Evolutionary conservation across 805 yeast genomes (phyloP), one percentile per base, ranked within the genome.

Genomic region (Debaryomyces maramus): DNA sequence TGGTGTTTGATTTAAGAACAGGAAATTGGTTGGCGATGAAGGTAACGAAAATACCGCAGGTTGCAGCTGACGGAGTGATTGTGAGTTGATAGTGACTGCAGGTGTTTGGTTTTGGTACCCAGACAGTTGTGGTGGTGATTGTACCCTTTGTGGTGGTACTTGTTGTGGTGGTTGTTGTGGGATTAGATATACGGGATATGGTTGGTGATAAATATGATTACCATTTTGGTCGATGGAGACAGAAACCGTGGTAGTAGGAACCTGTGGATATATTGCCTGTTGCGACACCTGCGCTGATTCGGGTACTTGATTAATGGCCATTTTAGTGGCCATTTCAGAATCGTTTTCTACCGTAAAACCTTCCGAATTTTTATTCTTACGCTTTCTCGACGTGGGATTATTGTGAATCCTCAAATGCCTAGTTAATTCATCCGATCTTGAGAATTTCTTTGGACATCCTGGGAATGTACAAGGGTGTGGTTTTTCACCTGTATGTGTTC

Each of bases 401-500:
- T 78, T 72, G 64, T 88, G 97, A 38, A 85, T 89, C 47, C 95
- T 70, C 36, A 85, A 72, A 63, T 88, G 97, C 50, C 96, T 72
- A 10, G 96, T 88, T 41, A 88, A 73, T 65, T 88, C 96, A 63
- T 89, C 96, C 19, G 83, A 74, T 46, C 96, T 75, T 42, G 85
- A 77, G 56, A 88, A 88, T 46, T 85, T 73, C 61, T 89, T 88
- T 39, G 80, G 61, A 64, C 97, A 88, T n/a, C 87, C 87, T 1
- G 93, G 89, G 51, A 77, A 88, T 14, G 81, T 76, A 63, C 97
- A 88, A 36, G 80, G 81, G 57, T 86, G 93, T 2, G 96, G 96
- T 59, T 88, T 86, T 60, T 88, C 96, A 35, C 97, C 97, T 0
- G 97, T 88, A 65, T 88, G 96, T 7, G 96, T 88, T 42, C 96